Evolutionary conservation across 352 stramenopile genomes (phyloP), one percentile per base, ranked within the genome.

Genomic region (Thraustochytrium sp.): DNA sequence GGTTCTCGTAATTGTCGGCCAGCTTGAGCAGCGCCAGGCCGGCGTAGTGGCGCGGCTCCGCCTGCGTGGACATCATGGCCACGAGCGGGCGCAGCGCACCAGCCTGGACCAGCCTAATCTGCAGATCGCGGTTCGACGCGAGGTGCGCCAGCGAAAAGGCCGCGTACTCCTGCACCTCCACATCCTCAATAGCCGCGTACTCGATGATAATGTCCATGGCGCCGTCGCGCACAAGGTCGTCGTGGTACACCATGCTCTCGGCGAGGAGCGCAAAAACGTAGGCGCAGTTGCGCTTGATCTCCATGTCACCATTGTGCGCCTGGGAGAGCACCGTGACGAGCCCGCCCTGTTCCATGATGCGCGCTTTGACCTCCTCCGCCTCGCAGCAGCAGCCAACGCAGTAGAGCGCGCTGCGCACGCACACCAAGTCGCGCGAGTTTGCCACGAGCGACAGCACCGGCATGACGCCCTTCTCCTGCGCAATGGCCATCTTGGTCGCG

Each of bases 1-100:
- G 96, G 87, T 98, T 98, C 85, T 98, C 93, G 86, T 97, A 98
- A 86, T 99, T 99, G 87, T 99, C 95, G 16, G 95, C 94, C 48
- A 98, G 90, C 86, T 98, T 98, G 42, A 99, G 90, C n/a, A 99
- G 88, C 54, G 96, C 96, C 16, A 98, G 88, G 1, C 94, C 94
- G 37, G 96, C 96, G 87, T 98, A 99, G 86, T 98, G 93, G 11
- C 94, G 90, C 26, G 94, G 93, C 84, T 98, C 93, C 2, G 93
- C 91, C 78, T 98, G 92, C 26, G 94, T 92, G 40, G 91, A 92
- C 90, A 99, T 96, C 91, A 99, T 98, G 0, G 92, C 92, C 53
- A 98, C 95, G 3, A 98, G 86, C n/a, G 95, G 94, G 36, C 91
- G 90, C 59, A 99, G 89, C 21, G 90, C 96, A 3, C 94, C 94